Percentiles rank a stretch among this genome's conserved stretches.
phyloP scores from a whole-genome alignment of 371 early-diverging fungal species.

The Funneliformis caledonium region DNA sequence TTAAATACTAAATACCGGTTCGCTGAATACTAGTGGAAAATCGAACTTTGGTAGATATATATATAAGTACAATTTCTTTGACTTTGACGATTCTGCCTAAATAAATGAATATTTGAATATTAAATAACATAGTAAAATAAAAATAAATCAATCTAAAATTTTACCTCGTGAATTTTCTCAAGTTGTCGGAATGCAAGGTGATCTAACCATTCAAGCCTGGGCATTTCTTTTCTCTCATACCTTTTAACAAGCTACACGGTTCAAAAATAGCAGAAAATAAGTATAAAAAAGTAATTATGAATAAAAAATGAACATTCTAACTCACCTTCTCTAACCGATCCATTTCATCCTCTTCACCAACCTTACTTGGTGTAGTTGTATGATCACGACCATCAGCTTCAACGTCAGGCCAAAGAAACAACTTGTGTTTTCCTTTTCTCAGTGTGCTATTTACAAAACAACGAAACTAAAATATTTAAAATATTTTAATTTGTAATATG shows the following conservation, averaged over 20 bases:
- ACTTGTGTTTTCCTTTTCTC: constrained; percentile 81
- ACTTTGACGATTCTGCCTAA: constrained; percentile 58
- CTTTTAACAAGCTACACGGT: constrained; percentile 71
- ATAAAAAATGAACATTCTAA: neutral
- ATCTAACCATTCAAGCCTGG: constrained; percentile 90
- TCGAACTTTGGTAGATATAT: constrained; percentile 90
- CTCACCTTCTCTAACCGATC: constrained; percentile 83
- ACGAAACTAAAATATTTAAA: neutral
- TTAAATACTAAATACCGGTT: constrained; percentile 56
- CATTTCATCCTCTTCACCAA: constrained; percentile 68
- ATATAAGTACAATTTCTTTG: constrained; percentile 73
- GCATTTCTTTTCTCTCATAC: constrained; percentile 86
- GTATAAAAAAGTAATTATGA: neutral
- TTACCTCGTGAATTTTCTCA: constrained; percentile 74
- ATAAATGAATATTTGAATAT: neutral
- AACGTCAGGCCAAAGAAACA: constrained; percentile 68
- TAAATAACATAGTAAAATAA: constrained; percentile 36
- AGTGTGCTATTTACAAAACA: constrained; percentile 60
- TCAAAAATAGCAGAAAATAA: neutral
- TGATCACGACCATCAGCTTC: constrained; percentile 67
- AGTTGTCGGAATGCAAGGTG: constrained; percentile 83
- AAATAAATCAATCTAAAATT: neutral
- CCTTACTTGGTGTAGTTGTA: constrained; percentile 68
- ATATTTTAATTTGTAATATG: neutral
- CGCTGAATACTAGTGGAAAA: constrained; percentile 89